Evolutionary conservation across 2,329 filamentous ascomycete species (phyloP).

Genomic region (Diaporthe vaccinii): DNA sequence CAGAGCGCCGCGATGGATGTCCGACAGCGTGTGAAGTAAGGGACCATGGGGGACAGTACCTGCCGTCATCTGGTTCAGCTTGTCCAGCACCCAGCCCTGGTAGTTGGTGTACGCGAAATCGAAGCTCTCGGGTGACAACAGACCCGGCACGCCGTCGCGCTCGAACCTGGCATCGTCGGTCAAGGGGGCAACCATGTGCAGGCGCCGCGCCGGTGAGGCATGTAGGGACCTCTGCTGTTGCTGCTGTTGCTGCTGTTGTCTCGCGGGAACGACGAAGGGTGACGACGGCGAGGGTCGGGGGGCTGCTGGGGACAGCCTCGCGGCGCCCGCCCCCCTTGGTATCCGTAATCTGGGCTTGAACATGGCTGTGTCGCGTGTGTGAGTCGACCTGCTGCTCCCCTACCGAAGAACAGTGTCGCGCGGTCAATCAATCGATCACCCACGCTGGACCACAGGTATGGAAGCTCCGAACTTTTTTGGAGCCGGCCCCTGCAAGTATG

Average conservation of each 20-base stretch:
- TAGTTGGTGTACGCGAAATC: slow-evolving; percentile 86
- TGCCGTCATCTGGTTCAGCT: slow-evolving; percentile 79
- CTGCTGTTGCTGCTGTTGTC: slow-evolving; percentile 50
- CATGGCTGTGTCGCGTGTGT: slow-evolving; percentile 56
- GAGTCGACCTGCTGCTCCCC: slow-evolving; percentile 26
- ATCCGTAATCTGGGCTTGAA: slow-evolving; percentile 68
- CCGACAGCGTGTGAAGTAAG: no score
- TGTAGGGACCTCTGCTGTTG: slow-evolving; percentile 47
- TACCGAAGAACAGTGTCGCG: slow-evolving; percentile 24
- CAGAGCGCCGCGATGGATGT: neutral
- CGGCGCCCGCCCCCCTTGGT: slow-evolving; percentile 54
- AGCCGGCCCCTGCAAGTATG: neutral
- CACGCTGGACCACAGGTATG: slow-evolving; percentile 2
- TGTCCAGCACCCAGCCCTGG: slow-evolving; percentile 79
- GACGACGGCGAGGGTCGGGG: slow-evolving; percentile 41
- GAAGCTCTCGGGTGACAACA: slow-evolving; percentile 79
- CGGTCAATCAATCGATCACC: neutral
- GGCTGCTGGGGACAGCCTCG: slow-evolving; percentile 21
- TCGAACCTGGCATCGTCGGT: slow-evolving; percentile 57
- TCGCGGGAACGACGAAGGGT: slow-evolving; percentile 38
- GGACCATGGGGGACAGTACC: slow-evolving; percentile 63
- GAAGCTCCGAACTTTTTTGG: slow-evolving; percentile 37
- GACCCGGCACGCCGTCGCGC: slow-evolving; percentile 70
- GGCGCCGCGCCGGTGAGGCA: slow-evolving; percentile 32
- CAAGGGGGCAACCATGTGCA: slow-evolving; percentile 62